Percentiles rank a stretch among this genome's conserved stretches.
Evolutionary conservation across 2,329 filamentous ascomycete species (phyloP).

Genomic region (Colletotrichum sp.): DNA sequence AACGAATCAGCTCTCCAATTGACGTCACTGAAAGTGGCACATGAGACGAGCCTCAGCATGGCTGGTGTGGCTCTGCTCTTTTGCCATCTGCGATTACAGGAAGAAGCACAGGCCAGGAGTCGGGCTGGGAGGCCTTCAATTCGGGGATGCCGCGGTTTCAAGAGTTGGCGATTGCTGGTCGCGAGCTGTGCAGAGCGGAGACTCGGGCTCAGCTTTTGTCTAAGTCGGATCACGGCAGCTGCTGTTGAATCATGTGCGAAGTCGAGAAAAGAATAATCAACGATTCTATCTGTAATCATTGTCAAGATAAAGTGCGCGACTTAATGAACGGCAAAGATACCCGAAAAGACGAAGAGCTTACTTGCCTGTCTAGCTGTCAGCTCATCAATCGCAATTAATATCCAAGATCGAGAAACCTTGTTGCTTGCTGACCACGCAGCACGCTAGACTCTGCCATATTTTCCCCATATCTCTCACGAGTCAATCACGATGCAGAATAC

Average conservation of each 20-base stretch:
- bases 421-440: neutral
- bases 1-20: neutral
- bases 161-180: neutral
- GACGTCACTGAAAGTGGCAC: neutral
- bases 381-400: neutral
- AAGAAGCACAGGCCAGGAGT: neutral
- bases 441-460: neutral
- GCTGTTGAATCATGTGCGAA: neutral
- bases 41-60: neutral
- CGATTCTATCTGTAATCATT: neutral
- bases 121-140: neutral
- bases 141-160: neutral
- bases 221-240: neutral
- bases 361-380: fast-evolving
- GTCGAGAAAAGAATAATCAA: neutral
- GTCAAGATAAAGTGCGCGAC: neutral
- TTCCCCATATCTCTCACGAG: neutral
- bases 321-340: neutral
- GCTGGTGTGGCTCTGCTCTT: neutral
- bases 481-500: neutral
- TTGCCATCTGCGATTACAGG: neutral
- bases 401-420: neutral
- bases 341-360: neutral
- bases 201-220: neutral
- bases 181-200: neutral